Evolutionary conservation across 2,329 filamentous ascomycete genomes (phyloP), one percentile per base, ranked within the genome.

Genomic region (Fusarium sp.): DNA sequence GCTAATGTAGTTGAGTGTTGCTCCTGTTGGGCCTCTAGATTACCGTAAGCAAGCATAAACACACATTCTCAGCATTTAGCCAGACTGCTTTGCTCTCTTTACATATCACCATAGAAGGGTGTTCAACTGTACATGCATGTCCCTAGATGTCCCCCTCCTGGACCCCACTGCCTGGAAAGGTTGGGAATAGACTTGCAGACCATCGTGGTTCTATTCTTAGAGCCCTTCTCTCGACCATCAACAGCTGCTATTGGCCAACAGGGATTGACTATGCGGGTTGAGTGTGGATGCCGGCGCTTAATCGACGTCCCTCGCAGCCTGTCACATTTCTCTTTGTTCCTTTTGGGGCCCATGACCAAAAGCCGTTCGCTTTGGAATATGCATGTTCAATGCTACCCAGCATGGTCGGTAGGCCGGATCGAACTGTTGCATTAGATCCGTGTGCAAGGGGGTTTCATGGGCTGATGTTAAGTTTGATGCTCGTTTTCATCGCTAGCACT

Each of bases 221-320:
- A 69, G 11, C 43, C 43, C 57, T 54, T n/a, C 36, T 32, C 48
- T 45, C 60, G 50, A 23, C 15, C n/a, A 26, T 48, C 40, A 20
- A 32, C 55, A 28, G 34, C 42, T 38, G 7, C 56, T 26, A 72
- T 73, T 73, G 67, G 71, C 23, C 19, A 12, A 21, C 21, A 40
- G n/a, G 36, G 34, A 56, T 56, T 46, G 51, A 60, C 67, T 45
- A 72, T 68, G 69, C 69, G 52, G 67, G 69, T 63, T 69, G 56
- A 39, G 62, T 59, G 67, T 73, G 71, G 59, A 54, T 64, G 71
- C 47, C 67, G 65, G 71, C 71, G 71, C 71, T 73, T 73, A 73
- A 73, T 68, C 19, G 61, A 59, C 36, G 62, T 65, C 55, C 48
- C 61, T 56, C 57, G 58, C 53, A 67, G 61, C 65, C 65, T 68